Percentiles rank a stretch among this genome's conserved stretches.
Conservation (phyloP, 176 grass and related monocot species). For the Panicum miliaceum region DNA sequence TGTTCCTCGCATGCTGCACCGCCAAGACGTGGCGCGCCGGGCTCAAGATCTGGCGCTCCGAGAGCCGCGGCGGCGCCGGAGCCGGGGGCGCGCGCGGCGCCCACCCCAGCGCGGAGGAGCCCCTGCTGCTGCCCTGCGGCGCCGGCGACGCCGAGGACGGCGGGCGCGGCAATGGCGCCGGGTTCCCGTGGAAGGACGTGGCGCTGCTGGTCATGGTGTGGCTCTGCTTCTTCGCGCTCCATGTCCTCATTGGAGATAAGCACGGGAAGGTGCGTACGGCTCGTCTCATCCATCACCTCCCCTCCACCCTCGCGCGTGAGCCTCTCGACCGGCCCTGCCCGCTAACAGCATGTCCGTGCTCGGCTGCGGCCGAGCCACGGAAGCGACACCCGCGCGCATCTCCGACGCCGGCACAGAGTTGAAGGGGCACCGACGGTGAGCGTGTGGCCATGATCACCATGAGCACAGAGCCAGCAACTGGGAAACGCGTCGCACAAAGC, state of each 20-base stretch:
- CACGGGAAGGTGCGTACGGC: slow-evolving; percentile 70
- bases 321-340: not conserved
- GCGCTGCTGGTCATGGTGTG: slow-evolving; percentile 60
- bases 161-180: not conserved
- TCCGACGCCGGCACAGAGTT: too few relatives aligned
- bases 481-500: not conserved
- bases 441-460: not conserved
- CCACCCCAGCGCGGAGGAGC: slow-evolving; percentile 5
- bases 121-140: slow-evolving; percentile 37
- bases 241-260: slow-evolving; percentile 78
- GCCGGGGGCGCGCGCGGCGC: not conserved
- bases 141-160: not conserved
- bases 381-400: too few relatives aligned
- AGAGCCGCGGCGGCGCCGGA: slow-evolving; percentile 6
- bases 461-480: not conserved
- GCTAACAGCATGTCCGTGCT: not conserved
- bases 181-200: slow-evolving; percentile 66
- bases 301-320: not conserved
- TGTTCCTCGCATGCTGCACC: slow-evolving; percentile 72
- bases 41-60: slow-evolving; percentile 66
- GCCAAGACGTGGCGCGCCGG: slow-evolving; percentile 70
- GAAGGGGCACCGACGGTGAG: not conserved
- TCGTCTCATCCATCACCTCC: not conserved
- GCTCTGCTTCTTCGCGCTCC: slow-evolving; percentile 83
- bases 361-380: too few relatives aligned